Evolutionary conservation across 371 early-diverging fungal species (phyloP).

Genomic region (Mycotypha africana): DNA sequence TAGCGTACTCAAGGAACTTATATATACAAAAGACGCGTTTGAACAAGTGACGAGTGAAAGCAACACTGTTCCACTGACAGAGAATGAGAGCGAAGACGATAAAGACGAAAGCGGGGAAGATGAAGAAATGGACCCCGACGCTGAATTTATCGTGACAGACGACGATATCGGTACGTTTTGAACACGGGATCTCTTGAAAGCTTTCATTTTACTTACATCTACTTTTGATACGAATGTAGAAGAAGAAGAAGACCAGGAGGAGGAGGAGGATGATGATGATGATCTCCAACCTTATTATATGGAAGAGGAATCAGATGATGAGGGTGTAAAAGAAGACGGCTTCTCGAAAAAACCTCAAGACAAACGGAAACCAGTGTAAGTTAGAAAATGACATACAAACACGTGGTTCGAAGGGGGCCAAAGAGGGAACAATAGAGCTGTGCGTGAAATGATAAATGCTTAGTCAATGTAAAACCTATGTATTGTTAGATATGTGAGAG

Average conservation of each 20-base stretch:
- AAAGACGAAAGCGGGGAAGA: constrained; percentile 15
- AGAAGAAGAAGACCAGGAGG: too few species aligned
- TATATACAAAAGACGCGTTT: constrained; percentile 8
- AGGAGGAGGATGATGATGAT: constrained; percentile 20
- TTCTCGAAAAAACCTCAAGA: constrained; percentile 8
- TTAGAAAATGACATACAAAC: too few species aligned
- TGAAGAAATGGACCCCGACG: constrained; percentile 38
- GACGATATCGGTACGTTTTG: neutral
- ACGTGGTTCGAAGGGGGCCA: too few species aligned
- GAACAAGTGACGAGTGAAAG: neutral
- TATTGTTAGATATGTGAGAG: constrained; percentile 39
- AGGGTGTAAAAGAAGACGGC: constrained; percentile 8
- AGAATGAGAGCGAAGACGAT: constrained; percentile 6
- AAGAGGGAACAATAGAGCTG: too few species aligned
- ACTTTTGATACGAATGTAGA: too few species aligned
- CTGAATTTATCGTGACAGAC: neutral
- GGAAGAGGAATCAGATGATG: constrained; percentile 47
- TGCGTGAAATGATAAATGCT: neutral
- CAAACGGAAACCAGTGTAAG: constrained; percentile 32
- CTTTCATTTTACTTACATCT: too few species aligned
- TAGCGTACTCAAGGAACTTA: constrained; percentile 14
- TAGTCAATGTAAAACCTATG: too few species aligned
- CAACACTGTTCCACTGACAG: neutral
- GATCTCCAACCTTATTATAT: constrained; percentile 44
- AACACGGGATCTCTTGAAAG: too few species aligned